Evolutionary conservation across 2,329 filamentous ascomycete genomes (phyloP), one percentile per base, ranked within the genome.

Genomic region (Hypoxylon sp.): DNA sequence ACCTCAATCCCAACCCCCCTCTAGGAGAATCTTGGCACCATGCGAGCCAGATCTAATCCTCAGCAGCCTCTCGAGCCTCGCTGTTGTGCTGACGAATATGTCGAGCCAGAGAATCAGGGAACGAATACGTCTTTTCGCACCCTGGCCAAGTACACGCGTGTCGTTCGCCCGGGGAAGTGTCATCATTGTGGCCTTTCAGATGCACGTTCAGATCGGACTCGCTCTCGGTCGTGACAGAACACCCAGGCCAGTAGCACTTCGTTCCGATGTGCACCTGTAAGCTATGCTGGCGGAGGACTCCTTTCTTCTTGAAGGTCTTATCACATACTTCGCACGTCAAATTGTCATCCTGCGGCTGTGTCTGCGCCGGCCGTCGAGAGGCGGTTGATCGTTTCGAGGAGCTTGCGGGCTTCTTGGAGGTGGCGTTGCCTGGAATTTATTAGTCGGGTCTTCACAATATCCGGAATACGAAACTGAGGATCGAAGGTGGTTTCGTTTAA

Each of bases 231-330:
- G 27, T 27, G 10, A 5, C 27, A 6, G 3, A 7, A 6, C 58
- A 61, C 1, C 50, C 50, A 15, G 37, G 37, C 58, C 58, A 61
- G 5, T 52, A 54, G 27, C 58, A 61, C 15, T n/a, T 21, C 1
- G 58, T 61, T 3, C 58, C 58, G 21, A 61, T 54, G 21, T 61
- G 58, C n/a, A 47, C 48, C 10, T 61, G 17, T 1, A 4, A 5
- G 7, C 13, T 3, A 29, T 61, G 58, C 27, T 47, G 37, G 5
- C 6, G 6, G 4, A 53, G 13, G 3, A 39, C 47, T 19, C 8
- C 3, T 5, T 15, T 13, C 2, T 11, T 27, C 21, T 47, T 46
- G 27, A 56, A 56, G 3, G 1, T 2, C 37, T 35, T 32, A 10
- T 13, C 2, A 11, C 31, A 37, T n/a, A 37, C 7, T 5, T n/a